These are phyloP conservation scores for Capsicum pubescens DNA, from an alignment of 257 asterid species.

Conservation along the genomic window DNA sequence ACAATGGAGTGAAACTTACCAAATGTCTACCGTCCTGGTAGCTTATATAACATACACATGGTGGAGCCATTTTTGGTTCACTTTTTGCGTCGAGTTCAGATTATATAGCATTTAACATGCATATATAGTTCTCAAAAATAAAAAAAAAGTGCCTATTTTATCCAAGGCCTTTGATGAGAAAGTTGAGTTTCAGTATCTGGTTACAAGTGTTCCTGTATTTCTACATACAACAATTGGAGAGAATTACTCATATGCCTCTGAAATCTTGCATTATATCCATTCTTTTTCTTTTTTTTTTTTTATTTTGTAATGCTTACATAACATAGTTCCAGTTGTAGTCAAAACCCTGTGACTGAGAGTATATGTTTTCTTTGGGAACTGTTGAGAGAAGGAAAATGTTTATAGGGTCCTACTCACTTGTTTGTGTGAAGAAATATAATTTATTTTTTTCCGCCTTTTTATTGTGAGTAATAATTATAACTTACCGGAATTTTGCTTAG, in stretches of 20 bases:
- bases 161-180: constrained; percentile 5
- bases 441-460: background rate
- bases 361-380: background rate
- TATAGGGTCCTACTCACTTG: background rate
- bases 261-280: background rate
- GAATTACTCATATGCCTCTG: background rate
- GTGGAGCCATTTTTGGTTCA: background rate
- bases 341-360: background rate
- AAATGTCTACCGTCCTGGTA: background rate
- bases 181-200: background rate
- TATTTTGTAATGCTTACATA: background rate
- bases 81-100: background rate
- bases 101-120: constrained; percentile 18
- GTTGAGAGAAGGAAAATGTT: background rate
- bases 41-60: background rate
- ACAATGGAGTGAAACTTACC: background rate
- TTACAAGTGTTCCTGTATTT: background rate
- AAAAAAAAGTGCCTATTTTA: constrained; percentile 22
- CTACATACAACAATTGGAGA: background rate
- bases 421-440: background rate
- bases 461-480: background rate
- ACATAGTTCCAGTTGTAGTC: background rate
- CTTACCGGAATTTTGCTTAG: too few species aligned
- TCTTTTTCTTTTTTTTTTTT: background rate
- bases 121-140: background rate